Percentiles rank a stretch among this genome's conserved stretches.
These are phyloP conservation scores for Pseudognaphalium luteoalbum DNA, from an alignment of 129 eudicot species.

Conservation along the genomic window DNA sequence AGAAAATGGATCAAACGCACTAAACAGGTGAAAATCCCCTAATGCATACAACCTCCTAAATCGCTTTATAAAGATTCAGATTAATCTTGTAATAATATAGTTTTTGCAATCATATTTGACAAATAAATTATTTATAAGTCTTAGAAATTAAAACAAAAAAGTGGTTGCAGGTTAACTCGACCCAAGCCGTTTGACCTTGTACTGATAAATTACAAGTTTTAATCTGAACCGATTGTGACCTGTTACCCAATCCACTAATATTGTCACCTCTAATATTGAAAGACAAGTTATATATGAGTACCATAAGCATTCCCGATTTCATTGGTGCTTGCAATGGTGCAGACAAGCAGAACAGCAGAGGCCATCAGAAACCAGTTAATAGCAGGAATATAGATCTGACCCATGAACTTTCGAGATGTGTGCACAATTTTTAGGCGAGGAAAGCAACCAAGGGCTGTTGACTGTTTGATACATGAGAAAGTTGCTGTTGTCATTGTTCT, in stretches of 20 bases:
- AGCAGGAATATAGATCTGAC: constrained; percentile 93
- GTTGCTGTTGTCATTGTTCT: constrained; percentile 95
- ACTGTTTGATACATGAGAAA: constrained; percentile 93
- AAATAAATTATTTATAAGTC: neutral
- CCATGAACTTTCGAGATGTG: constrained; percentile 94
- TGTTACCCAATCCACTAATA: neutral
- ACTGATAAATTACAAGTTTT: neutral
- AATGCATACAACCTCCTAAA: neutral
- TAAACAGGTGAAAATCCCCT: neutral
- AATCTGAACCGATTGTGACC: neutral
- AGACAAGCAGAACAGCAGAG: constrained; percentile 66
- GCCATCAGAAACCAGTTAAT: constrained; percentile 93
- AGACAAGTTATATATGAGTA: constrained; percentile 28
- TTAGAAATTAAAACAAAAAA: neutral
- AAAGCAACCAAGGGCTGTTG: constrained; percentile 94
- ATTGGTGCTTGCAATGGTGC: constrained; percentile 79
- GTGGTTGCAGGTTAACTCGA: neutral
- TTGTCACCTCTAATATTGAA: constrained; percentile 12
- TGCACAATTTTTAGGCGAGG: constrained; percentile 92
- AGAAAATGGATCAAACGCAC: neutral
- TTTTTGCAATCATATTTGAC: neutral
- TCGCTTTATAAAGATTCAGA: neutral
- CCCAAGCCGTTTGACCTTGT: neutral
- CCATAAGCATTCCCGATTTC: constrained; percentile 99
- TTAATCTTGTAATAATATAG: no score